Evolutionary conservation across 805 yeast species (phyloP).

Genomic region (Teunomyces stri): DNA sequence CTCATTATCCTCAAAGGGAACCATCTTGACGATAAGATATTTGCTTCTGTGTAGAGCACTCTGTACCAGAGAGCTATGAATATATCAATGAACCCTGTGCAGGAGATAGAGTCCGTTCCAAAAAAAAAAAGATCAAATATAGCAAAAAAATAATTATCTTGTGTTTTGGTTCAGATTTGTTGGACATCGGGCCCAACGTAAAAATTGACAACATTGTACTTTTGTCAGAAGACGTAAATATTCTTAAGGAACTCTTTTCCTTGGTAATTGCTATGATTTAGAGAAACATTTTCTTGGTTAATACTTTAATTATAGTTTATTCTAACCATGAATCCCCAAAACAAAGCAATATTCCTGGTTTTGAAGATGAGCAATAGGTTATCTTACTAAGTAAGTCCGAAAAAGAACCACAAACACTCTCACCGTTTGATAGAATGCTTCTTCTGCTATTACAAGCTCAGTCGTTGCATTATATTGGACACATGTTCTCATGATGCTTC

Average conservation of each 20-base stretch:
- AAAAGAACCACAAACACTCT: too few species aligned
- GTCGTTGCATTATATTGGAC: too few species aligned
- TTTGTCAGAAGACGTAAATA: neutral
- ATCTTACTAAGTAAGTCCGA: too few species aligned
- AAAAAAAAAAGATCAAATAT: neutral
- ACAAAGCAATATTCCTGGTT: too few species aligned
- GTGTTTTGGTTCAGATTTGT: neutral
- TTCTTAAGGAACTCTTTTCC: neutral
- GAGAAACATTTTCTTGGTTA: neutral
- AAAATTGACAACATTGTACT: neutral
- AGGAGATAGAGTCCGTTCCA: neutral
- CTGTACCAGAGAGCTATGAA: neutral
- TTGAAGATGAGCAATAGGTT: too few species aligned
- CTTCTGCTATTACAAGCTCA: too few species aligned
- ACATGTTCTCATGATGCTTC: too few species aligned
- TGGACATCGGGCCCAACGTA: neutral
- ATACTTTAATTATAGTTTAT: neutral
- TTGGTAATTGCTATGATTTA: neutral
- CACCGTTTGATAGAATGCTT: too few species aligned
- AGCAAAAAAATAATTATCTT: neutral
- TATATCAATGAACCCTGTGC: neutral
- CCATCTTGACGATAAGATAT: neutral
- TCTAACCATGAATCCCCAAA: too few species aligned
- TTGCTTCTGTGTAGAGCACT: neutral
- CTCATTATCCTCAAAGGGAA: slow-evolving; percentile 16